A percentile compares a stretch with the other conserved stretches of the same genome.
Evolutionary conservation across 306 rosid genomes (phyloP).

Genomic region (Hylodesmum podocarpum): DNA sequence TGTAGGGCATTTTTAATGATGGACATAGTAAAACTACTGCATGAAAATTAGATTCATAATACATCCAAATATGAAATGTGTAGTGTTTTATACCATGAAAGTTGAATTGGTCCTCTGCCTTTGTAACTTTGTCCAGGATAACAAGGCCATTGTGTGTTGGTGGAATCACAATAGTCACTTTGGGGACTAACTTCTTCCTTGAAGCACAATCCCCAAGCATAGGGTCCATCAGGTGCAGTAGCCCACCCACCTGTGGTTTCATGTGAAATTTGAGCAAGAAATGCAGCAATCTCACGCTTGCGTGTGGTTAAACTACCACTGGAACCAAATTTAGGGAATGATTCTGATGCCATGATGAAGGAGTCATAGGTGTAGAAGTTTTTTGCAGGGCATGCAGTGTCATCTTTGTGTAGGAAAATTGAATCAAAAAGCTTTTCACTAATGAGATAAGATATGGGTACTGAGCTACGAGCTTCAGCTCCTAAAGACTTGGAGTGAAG

Average conservation of each 20-base stretch:
- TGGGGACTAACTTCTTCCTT: constrained; percentile 71
- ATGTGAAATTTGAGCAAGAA: constrained; percentile 87
- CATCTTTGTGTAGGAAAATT: constrained; percentile 69
- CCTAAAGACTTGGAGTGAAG: not conserved
- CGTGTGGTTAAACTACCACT: constrained; percentile 45
- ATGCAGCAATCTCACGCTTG: constrained; percentile 82
- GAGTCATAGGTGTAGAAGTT: constrained; percentile 58
- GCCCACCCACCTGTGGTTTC: constrained; percentile 91
- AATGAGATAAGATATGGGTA: constrained; percentile 41
- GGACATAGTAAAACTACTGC: not conserved
- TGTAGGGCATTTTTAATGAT: not conserved
- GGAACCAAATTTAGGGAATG: constrained; percentile 61
- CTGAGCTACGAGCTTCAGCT: constrained; percentile 21
- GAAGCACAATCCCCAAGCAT: constrained; percentile 74
- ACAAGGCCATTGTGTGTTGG: constrained; percentile 62
- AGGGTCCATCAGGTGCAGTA: constrained; percentile 93
- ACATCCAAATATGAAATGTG: not conserved
- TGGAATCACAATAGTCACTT: constrained; percentile 57
- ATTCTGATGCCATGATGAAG: constrained; percentile 44
- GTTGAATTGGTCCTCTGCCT: constrained; percentile 83
- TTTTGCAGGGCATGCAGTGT: constrained; percentile 71
- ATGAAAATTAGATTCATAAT: not conserved
- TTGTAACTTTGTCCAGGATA: constrained; percentile 58
- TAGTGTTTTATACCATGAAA: constrained; percentile 52
- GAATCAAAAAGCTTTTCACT: constrained; percentile 38